A percentile compares a stretch with the other conserved stretches of the same genome.
phyloP scores from a whole-genome alignment of 129 eudicot species.

The Erigeron canadensis region DNA sequence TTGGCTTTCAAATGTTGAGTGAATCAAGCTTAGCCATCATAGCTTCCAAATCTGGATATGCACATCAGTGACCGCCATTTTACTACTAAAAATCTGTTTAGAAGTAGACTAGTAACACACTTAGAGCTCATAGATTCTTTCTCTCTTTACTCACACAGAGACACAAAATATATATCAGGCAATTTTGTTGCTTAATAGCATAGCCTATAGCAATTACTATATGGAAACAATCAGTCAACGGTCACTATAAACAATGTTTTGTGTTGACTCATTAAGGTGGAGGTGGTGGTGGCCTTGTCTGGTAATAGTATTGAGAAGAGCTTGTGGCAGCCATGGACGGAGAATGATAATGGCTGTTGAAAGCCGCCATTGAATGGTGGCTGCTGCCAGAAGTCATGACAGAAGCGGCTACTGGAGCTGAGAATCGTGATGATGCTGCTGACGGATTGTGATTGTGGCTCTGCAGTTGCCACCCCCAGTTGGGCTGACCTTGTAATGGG shows the following conservation, averaged over 20 bases:
- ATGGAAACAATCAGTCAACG: conserved; percentile 19
- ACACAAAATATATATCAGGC: conserved; percentile 18
- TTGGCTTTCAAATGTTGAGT: not conserved
- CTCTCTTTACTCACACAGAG: conserved; percentile 23
- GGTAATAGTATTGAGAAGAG: conserved; percentile 50
- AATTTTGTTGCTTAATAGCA: conserved; percentile 12
- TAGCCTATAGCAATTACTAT: conserved; percentile 11
- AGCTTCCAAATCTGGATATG: not conserved
- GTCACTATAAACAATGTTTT: conserved; percentile 21
- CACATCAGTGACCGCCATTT: not conserved
- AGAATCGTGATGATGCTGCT: conserved; percentile 98
- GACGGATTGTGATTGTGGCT: conserved; percentile 48
- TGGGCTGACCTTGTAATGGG: conserved; percentile 43
- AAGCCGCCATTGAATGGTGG: conserved; percentile 31
- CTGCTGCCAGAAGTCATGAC: conserved; percentile 31
- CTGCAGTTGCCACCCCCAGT: conserved; percentile 57
- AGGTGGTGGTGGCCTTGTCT: conserved; percentile 54
- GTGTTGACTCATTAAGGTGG: conserved; percentile 19
- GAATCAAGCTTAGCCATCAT: not conserved
- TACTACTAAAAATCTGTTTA: not conserved
- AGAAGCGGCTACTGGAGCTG: conserved; percentile 46
- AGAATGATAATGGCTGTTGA: conserved; percentile 31
- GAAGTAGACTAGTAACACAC: conserved; percentile 24
- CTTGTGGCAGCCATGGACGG: conserved; percentile 31
- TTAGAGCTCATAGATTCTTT: conserved; percentile 17